Base-by-base conservation (phyloP, 2,329 filamentous ascomycete genomes). In the Colletotrichum graminicola region DNA sequence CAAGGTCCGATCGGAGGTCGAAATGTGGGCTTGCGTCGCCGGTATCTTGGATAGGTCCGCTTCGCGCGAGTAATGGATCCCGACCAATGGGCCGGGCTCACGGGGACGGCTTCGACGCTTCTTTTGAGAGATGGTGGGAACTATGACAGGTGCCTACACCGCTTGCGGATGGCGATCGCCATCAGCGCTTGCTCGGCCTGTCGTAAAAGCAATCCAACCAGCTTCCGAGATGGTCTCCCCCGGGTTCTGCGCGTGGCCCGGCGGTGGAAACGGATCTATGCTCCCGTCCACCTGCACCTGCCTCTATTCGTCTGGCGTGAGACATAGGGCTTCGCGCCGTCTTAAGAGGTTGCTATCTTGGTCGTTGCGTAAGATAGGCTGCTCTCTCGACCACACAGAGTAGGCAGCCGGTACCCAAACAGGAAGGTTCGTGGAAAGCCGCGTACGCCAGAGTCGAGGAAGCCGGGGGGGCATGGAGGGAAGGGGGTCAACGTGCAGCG, bases 1-100 rank as follows among this genome's bases (percentile, higher is more conserved):
- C 65, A 60, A 63, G 65, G 68, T 68, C 68, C 65, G 65, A 71
- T 71, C 68, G 65, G 54, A 68, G 65, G 65, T 49, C 52, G 59
- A 65, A 49, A 59, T 68, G 59, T 68, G 59, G 68, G 59, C 32
- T 47, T 61, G 36, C 14, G 26, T 52, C 34, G 32, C 49, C 47
- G 45, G 21, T 45, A 39, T 55, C 11, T 21, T 36, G 23, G 65
- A 34, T 36, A 52, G 45, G 57, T 32, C 57, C 51, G 51, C 16
- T 43, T 49, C 39, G 52, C 68, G 57, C 65, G 68, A 71, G 68
- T 71, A 71, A 68, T 71, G 65, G 12, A 14, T 0, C 4, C 51
- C 16, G 51, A 32, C 26, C 51, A 18, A 47, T 47, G 10, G 32
- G 56, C 39, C 47, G 55, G 60, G 23, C 62, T 56, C 34, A 68